These are phyloP conservation scores for Rubia yunnanensis DNA, from an alignment of 257 asterid species.

Conservation along the genomic window DNA sequence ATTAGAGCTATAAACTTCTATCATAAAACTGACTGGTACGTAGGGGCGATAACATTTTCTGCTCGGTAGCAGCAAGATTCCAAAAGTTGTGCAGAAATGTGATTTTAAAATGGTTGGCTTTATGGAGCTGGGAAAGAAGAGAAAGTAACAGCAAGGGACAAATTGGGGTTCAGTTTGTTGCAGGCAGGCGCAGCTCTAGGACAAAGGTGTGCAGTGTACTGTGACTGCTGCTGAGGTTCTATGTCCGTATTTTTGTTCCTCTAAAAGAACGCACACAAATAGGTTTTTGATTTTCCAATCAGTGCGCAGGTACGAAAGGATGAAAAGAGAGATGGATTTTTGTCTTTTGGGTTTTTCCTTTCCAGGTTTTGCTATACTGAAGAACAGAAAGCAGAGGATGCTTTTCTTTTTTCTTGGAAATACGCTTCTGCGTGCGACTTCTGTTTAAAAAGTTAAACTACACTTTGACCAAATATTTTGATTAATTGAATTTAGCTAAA, in stretches of 20 bases:
- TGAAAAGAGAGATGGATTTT: neutral
- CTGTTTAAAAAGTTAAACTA: too few relatives aligned
- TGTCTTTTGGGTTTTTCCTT: neutral
- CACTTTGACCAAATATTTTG: too few relatives aligned
- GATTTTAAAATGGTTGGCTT: constrained; percentile 8
- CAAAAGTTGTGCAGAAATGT: neutral
- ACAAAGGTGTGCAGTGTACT: neutral
- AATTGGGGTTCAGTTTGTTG: neutral
- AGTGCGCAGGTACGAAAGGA: neutral
- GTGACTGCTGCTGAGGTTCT: neutral
- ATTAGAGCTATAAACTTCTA: too few relatives aligned
- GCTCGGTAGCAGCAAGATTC: neutral
- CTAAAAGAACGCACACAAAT: neutral
- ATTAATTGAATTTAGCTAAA: too few relatives aligned
- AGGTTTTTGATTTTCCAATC: neutral
- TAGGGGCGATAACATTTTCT: too few relatives aligned
- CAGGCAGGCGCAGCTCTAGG: neutral
- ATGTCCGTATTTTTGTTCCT: neutral
- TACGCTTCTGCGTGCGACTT: too few relatives aligned
- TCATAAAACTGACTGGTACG: too few relatives aligned
- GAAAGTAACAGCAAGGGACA: neutral
- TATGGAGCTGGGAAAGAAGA: neutral
- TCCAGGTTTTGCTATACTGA: neutral
- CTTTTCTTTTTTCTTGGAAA: too few relatives aligned
- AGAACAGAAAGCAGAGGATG: neutral